Base-by-base conservation (phyloP, 73 alveolate species). In the Symbiodinium natans region DNA sequence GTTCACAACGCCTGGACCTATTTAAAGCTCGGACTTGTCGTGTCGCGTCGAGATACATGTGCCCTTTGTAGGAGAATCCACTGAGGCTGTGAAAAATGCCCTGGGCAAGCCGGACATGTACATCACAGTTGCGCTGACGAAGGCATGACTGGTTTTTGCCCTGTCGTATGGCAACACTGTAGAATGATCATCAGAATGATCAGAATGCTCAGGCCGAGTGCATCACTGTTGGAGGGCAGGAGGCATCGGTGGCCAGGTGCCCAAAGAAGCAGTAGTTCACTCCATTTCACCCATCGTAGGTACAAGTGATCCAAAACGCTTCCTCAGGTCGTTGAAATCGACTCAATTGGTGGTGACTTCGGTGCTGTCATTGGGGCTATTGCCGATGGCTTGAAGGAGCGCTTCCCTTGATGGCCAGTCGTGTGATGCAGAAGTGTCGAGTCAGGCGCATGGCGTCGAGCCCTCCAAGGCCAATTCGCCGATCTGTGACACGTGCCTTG, bases 321-420 rank as follows among this genome's bases (percentile, higher is more conserved):
- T 39, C 10, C 39, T 25, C 19, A 90, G 97, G 97, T 90, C 41
- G 97, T 90, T 8, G 97, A 90, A 75, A 89, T 90, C 10, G 97
- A 90, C 80, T 90, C 97, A 48, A 90, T 90, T 31, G 97, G 97
- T n/a, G 97, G 97, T 40, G 97, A 90, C 41, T 90, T 90, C 41
- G 97, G 97, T 13, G 88, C 97, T 29, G 80, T 90, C 36, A 90
- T 90, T 41, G 63, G 52, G 36, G 52, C 97, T 17, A 90, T 90
- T 17, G 97, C 97, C 27, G 80, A 90, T 41, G 97, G 97, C 42
- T 68, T 90, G 42, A 54, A 59, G 82, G 95, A 39, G 17, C 21
- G 43, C 13, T 56, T 36, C 92, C 23, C 21, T 75, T 63, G 80
- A 25, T 2, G 80, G 80, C 36, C 11, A 6, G 13, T 13, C 13